phyloP scores from a whole-genome alignment of 108 stramenopile species.

The Nitzschia palea region DNA sequence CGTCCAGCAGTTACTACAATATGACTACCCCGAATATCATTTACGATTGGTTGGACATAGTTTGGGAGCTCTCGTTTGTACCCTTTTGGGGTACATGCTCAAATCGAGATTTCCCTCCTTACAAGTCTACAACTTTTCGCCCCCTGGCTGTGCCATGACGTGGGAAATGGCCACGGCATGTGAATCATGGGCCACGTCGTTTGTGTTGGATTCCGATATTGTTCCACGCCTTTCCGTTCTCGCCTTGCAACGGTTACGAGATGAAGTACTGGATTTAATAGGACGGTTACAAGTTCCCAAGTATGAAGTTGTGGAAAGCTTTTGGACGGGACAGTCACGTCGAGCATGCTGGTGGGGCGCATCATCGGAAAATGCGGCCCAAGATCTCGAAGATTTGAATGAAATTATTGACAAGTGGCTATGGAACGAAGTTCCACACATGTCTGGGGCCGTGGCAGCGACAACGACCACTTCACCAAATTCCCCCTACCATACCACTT shows the following conservation, averaged over 20 bases:
- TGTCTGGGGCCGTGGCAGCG: not conserved
- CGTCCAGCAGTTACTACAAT: slow-evolving; percentile 59
- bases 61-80: slow-evolving; percentile 91
- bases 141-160: slow-evolving; percentile 89
- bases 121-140: slow-evolving; percentile 78
- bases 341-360: slow-evolving; percentile 7
- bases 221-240: slow-evolving; percentile 84
- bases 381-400: slow-evolving; percentile 47
- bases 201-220: slow-evolving; percentile 87
- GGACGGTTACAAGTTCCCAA: slow-evolving; percentile 84
- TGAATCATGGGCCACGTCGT: slow-evolving; percentile 65
- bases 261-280: slow-evolving; percentile 85
- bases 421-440: slow-evolving; percentile 11
- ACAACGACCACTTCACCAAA: not conserved
- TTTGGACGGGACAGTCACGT: slow-evolving; percentile 24
- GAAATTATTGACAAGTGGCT: slow-evolving; percentile 43
- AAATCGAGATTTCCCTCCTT: slow-evolving; percentile 69
- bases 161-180: slow-evolving; percentile 75
- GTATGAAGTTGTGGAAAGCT: slow-evolving; percentile 54
- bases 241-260: slow-evolving; percentile 72
- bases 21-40: slow-evolving; percentile 68
- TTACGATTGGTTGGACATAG: slow-evolving; percentile 91
- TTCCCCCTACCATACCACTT: slow-evolving; percentile 44
- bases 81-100: slow-evolving; percentile 86
- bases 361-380: slow-evolving; percentile 9